phyloP scores from a whole-genome alignment of 2,329 filamentous ascomycete genomes.

The Cladosporium colombiae region DNA sequence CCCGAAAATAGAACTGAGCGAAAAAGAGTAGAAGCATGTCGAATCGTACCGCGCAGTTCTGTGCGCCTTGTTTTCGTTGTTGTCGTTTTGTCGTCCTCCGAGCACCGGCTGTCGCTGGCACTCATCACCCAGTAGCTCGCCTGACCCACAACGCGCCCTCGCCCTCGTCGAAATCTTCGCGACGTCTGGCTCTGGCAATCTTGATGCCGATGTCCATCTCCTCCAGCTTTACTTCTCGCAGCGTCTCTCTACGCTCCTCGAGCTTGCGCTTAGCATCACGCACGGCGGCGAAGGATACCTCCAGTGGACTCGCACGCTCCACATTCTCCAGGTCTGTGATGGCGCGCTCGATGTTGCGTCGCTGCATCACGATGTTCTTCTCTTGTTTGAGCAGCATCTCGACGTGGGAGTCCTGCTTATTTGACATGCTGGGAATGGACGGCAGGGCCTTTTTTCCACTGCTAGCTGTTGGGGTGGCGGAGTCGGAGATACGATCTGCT shows the following conservation, averaged over 20 bases:
- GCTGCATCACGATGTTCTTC: constrained; percentile 64
- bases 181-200: constrained; percentile 73
- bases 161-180: constrained; percentile 61
- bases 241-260: constrained; percentile 63
- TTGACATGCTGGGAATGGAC: constrained; percentile 41
- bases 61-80: not conserved
- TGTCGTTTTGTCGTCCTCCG: not conserved
- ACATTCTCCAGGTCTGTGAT: constrained; percentile 77
- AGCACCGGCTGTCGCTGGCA: not conserved
- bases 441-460: constrained; percentile 34
- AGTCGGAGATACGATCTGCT: not conserved
- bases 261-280: constrained; percentile 65
- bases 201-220: constrained; percentile 78
- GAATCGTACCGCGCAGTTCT: not conserved
- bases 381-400: constrained; percentile 66
- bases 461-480: constrained; percentile 17
- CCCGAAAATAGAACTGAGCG: not conserved
- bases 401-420: constrained; percentile 54
- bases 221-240: constrained; percentile 72
- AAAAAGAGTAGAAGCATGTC: not conserved
- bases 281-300: constrained; percentile 60
- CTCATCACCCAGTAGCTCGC: constrained; percentile 65
- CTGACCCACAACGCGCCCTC: constrained; percentile 77
- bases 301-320: constrained; percentile 67
- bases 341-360: constrained; percentile 69